phyloP scores from a whole-genome alignment of 2,329 filamentous ascomycete species.

The Claviceps sp. region DNA sequence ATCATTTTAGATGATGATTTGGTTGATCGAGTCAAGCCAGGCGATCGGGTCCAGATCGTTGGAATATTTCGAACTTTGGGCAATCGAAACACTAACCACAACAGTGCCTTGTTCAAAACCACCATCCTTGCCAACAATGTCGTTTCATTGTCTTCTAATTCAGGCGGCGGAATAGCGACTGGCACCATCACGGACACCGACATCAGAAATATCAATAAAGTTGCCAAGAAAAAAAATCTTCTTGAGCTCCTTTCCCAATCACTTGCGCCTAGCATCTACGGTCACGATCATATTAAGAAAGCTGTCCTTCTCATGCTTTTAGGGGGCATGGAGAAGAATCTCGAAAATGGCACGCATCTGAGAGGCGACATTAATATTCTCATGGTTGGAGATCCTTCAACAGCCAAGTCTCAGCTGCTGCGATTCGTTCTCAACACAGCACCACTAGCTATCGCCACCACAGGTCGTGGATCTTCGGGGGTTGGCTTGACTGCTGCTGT shows the following conservation, averaged over 20 bases:
- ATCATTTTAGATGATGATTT: conserved; percentile 95
- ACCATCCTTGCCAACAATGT: conserved; percentile 89
- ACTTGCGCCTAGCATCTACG: conserved; percentile 89
- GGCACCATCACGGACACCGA: conserved; percentile 90
- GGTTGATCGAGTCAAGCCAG: conserved; percentile 87
- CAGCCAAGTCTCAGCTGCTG: conserved; percentile 93
- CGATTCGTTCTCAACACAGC: conserved; percentile 96
- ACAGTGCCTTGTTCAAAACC: conserved; percentile 89
- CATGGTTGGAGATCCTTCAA: conserved; percentile 98
- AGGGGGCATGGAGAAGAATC: conserved; percentile 93
- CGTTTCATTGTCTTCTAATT: conserved; percentile 88
- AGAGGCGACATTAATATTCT: conserved; percentile 98
- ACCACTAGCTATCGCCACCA: conserved; percentile 90
- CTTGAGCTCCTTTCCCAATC: conserved; percentile 91
- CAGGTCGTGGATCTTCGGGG: conserved; percentile 88
- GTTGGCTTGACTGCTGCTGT: conserved; percentile 96
- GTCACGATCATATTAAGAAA: conserved; percentile 95
- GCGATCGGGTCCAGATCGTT: conserved; percentile 92
- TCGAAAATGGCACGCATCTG: conserved; percentile 94
- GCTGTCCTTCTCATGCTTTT: conserved; percentile 91
- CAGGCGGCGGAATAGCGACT: conserved; percentile 83
- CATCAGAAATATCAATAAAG: conserved; percentile 96
- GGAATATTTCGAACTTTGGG: conserved; percentile 89
- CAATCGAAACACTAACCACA: conserved; percentile 82
- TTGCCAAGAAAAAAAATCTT: conserved; percentile 85